phyloP scores from a whole-genome alignment of 345 rosid genomes.

The Erodium maritimum region DNA sequence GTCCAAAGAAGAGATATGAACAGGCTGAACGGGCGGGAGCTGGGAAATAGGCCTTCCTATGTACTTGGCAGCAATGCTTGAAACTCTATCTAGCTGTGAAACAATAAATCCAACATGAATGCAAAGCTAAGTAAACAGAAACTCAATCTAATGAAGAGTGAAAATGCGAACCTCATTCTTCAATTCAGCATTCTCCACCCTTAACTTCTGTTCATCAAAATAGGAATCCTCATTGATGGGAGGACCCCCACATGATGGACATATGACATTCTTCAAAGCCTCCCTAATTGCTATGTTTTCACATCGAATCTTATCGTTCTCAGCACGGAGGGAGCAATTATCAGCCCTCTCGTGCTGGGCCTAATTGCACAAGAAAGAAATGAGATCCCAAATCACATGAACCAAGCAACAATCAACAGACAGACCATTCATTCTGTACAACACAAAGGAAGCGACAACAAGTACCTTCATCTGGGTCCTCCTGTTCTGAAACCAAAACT shows the following conservation, averaged over 20 bases:
- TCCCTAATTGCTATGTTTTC: slow-evolving; percentile 91
- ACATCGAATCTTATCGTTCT: slow-evolving; percentile 92
- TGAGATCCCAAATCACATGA: background rate
- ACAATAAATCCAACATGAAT: background rate
- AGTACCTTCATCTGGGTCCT: slow-evolving; percentile 94
- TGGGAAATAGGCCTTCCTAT: slow-evolving; percentile 91
- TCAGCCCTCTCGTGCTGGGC: slow-evolving; percentile 92
- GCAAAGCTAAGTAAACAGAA: background rate
- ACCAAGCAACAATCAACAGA: background rate
- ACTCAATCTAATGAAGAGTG: background rate
- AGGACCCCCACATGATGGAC: slow-evolving; percentile 90
- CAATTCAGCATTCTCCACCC: slow-evolving; percentile 81
- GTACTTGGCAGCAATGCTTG: slow-evolving; percentile 93
- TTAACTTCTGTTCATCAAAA: slow-evolving; percentile 73
- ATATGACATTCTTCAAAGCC: slow-evolving; percentile 81
- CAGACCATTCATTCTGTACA: background rate
- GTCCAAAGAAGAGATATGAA: slow-evolving; percentile 71
- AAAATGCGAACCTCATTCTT: slow-evolving; percentile 59
- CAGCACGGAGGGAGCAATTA: slow-evolving; percentile 60
- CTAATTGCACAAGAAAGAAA: slow-evolving; percentile 19
- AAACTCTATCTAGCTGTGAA: slow-evolving; percentile 83
- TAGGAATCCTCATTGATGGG: slow-evolving; percentile 72
- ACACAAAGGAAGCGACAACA: background rate
- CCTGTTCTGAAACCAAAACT: slow-evolving; percentile 98
- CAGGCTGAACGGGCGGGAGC: slow-evolving; percentile 68